Percentiles rank a stretch among this genome's conserved stretches.
Conservation (phyloP, 805 yeast genomes). For the Yamadazyma tumulicola region DNA sequence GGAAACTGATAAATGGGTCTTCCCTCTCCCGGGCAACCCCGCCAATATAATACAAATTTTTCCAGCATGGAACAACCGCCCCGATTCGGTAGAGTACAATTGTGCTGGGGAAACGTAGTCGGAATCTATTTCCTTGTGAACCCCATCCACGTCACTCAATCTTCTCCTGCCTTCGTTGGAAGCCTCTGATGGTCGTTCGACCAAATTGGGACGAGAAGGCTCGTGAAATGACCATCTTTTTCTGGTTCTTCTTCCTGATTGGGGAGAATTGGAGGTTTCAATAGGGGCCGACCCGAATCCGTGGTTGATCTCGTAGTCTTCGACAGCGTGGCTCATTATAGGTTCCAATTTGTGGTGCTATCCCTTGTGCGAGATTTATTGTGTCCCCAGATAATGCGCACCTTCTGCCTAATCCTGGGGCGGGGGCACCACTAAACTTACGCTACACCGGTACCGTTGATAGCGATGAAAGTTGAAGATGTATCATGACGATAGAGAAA, state of each 20-base stretch:
- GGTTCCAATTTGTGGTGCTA: not conserved
- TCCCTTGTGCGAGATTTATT: too few relatives aligned
- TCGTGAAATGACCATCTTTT: slow-evolving; percentile 44
- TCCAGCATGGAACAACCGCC: slow-evolving; percentile 93
- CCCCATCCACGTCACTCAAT: slow-evolving; percentile 49
- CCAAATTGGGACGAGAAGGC: slow-evolving; percentile 34
- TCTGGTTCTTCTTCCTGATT: slow-evolving; percentile 31
- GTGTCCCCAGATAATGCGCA: too few relatives aligned
- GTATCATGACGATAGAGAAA: not conserved
- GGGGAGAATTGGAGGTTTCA: slow-evolving; percentile 8
- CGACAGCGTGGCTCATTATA: not conserved
- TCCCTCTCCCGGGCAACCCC: slow-evolving; percentile 95
- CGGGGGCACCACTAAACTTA: too few relatives aligned
- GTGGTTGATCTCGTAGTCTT: slow-evolving; percentile 15
- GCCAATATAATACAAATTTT: slow-evolving; percentile 82
- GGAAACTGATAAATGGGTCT: slow-evolving; percentile 88
- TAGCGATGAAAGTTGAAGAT: too few relatives aligned
- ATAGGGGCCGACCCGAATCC: slow-evolving; percentile 30
- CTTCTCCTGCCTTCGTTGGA: slow-evolving; percentile 24
- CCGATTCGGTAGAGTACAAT: slow-evolving; percentile 87
- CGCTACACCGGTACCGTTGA: too few relatives aligned
- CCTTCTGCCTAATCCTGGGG: too few relatives aligned
- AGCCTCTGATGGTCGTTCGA: slow-evolving; percentile 28
- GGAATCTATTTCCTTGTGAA: slow-evolving; percentile 60
- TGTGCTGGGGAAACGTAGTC: slow-evolving; percentile 86